phyloP scores from a whole-genome alignment of 208 protist species.

The Trypanosomatidae sp. region DNA sequence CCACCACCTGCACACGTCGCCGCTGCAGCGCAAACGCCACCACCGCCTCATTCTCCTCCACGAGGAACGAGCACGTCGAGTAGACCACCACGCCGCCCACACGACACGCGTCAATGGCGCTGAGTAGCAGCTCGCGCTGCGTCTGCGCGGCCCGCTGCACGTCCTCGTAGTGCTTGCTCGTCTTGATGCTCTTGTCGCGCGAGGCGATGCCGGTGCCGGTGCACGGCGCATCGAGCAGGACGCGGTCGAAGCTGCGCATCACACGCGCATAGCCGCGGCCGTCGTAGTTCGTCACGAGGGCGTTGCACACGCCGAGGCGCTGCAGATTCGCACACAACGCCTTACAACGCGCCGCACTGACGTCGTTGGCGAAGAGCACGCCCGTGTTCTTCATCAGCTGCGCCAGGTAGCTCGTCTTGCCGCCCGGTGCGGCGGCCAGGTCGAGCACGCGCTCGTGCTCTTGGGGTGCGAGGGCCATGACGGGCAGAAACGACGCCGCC shows the following conservation, averaged over 20 bases:
- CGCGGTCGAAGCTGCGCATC: conserved; percentile 80
- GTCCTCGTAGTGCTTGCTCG: conserved; percentile 88
- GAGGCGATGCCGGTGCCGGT: conserved; percentile 98
- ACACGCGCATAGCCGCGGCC: conserved; percentile 85
- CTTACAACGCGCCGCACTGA: conserved; percentile 89
- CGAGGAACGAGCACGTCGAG: conserved; percentile 95
- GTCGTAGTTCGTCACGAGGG: conserved; percentile 93
- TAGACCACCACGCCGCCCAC: conserved; percentile 97
- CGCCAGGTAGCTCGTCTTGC: conserved; percentile 98
- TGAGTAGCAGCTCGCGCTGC: conserved; percentile 96
- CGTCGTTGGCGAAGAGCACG: conserved; percentile 97
- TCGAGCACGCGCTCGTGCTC: conserved; percentile 94
- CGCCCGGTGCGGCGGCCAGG: conserved; percentile 97
- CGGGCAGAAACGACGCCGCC: conserved; percentile 97
- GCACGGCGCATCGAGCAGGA: conserved; percentile 98
- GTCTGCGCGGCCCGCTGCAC: conserved; percentile 79
- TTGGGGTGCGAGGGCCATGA: conserved; percentile 95
- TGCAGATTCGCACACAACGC: conserved; percentile 96
- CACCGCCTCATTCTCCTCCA: conserved; percentile 98
- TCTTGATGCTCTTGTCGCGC: conserved; percentile 95
- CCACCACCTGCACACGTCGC: conserved; percentile 89
- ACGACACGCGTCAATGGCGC: conserved; percentile 95
- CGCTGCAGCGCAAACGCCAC: conserved; percentile 95
- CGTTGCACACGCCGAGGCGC: conserved; percentile 91
- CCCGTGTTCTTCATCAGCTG: conserved; percentile 99